These are phyloP conservation scores for Fragilaria radians DNA, from an alignment of 108 stramenopile genomes.

Conservation along the genomic window DNA sequence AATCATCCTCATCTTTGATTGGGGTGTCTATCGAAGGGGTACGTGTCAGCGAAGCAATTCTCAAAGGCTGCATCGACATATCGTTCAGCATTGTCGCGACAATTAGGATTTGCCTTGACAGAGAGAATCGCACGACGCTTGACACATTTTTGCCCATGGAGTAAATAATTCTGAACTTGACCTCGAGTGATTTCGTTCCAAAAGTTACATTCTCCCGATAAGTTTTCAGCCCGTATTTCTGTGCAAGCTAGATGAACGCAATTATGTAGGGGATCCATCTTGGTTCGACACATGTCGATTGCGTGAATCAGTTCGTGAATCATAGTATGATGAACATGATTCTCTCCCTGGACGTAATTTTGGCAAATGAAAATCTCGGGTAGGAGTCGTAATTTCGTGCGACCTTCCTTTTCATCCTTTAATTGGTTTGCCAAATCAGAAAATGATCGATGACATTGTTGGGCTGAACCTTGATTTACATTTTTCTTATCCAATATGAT, in stretches of 20 bases:
- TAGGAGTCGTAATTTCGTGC: constrained; percentile 40
- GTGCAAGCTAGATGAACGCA: constrained; percentile 89
- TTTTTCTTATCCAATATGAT: constrained; percentile 15
- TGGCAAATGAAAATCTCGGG: constrained; percentile 87
- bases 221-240: constrained; percentile 87
- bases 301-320: constrained; percentile 89
- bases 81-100: constrained; percentile 59
- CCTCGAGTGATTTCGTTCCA: constrained; percentile 15
- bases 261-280: constrained; percentile 64
- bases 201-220: constrained; percentile 76
- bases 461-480: neutral
- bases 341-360: constrained; percentile 56
- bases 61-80: constrained; percentile 87
- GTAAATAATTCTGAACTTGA: constrained; percentile 31
- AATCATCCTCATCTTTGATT: constrained; percentile 43
- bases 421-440: constrained; percentile 11
- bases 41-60: constrained; percentile 76
- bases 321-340: constrained; percentile 68
- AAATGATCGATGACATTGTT: constrained; percentile 3
- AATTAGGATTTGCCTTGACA: constrained; percentile 81
- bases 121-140: constrained; percentile 66
- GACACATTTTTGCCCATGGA: constrained; percentile 73
- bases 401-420: constrained; percentile 32
- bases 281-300: constrained; percentile 82
- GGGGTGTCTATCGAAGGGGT: constrained; percentile 85